Base-by-base conservation (phyloP, 208 protist species). In the Crithidia thermophila region DNA sequence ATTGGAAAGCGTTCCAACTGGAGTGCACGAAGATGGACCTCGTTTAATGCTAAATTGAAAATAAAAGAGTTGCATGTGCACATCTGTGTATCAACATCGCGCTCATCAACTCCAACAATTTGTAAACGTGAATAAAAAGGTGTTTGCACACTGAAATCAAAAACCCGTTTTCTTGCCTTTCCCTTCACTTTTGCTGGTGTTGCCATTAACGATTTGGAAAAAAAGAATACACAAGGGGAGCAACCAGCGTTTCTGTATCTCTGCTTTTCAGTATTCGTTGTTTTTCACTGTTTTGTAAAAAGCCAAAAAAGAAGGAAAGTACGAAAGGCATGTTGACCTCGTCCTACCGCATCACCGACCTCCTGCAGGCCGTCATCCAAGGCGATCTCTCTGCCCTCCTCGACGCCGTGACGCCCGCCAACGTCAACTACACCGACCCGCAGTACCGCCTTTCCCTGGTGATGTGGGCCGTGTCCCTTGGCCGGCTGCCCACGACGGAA, bases 391-490 rank as follows among this genome's bases (percentile, higher is more conserved):
- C 50, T 36, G 14, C 71, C 47, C 64, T 87, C 27, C 70, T 82
- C 40, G 61, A 74, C 20, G 28, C 34, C 18, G 71, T 95, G 13
- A 91, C 82, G 0, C 65, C 75, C 28, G 53, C 81, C 49, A 95
- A 95, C 56, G 83, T 93, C 18, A 95, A 95, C 74, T 88, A 81
- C 70, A 75, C 77, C 11, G 86, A 93, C 53, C 75, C 72, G 11
- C 70, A 81, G 46, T 77, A 90, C 53, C 73, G 81, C 28, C 75
- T 91, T 7, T 85, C 87, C 46, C 76, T 93, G 37, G 67, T 95
- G 59, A 82, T 87, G 71, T 90, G 75, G 82, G 84, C 90, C 34
- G 78, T 93, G 27, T 46, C 72, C 23, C 66, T 88, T 40, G 65
- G 78, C 21, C 74, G 79, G 1, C 75, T 90, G 45, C 72, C 79